Conservation (phyloP, 345 rosid species). For the Corchorus capsularis region DNA sequence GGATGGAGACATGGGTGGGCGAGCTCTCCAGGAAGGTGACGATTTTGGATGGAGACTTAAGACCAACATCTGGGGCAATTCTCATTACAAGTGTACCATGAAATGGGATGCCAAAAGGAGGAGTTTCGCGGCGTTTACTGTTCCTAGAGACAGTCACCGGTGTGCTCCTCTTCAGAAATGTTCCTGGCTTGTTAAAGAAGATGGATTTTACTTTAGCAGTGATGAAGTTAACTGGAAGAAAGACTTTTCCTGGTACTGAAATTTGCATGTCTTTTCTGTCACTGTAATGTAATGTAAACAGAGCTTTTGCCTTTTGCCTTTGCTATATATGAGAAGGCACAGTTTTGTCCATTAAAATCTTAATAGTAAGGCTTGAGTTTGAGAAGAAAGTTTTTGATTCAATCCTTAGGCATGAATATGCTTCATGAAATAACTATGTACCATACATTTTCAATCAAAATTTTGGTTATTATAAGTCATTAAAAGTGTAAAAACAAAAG, state of each 20-base stretch:
- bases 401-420: not conserved
- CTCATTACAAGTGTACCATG: conserved; percentile 61
- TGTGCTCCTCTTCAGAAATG: conserved; percentile 69
- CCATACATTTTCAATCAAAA: not conserved
- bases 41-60: conserved; percentile 72
- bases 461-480: not conserved
- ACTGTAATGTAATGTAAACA: not conserved
- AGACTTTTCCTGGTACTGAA: conserved; percentile 68
- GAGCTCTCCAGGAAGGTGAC: conserved; percentile 93
- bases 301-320: not conserved
- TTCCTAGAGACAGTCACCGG: conserved; percentile 52
- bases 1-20: conserved; percentile 76
- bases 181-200: conserved; percentile 86
- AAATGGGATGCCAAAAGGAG: conserved; percentile 68
- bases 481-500: not conserved
- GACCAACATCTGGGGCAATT: conserved; percentile 47
- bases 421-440: not conserved
- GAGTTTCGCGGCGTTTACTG: conserved; percentile 67
- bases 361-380: not conserved
- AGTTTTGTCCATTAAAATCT: conserved; percentile 16
- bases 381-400: no score
- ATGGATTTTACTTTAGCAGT: conserved; percentile 80
- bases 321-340: not conserved
- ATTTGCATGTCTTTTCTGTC: conserved; percentile 15
- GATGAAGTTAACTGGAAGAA: conserved; percentile 86